phyloP scores from a whole-genome alignment of 1,284 basidiomycete genomes.

The Cystobasidium pallidum region DNA sequence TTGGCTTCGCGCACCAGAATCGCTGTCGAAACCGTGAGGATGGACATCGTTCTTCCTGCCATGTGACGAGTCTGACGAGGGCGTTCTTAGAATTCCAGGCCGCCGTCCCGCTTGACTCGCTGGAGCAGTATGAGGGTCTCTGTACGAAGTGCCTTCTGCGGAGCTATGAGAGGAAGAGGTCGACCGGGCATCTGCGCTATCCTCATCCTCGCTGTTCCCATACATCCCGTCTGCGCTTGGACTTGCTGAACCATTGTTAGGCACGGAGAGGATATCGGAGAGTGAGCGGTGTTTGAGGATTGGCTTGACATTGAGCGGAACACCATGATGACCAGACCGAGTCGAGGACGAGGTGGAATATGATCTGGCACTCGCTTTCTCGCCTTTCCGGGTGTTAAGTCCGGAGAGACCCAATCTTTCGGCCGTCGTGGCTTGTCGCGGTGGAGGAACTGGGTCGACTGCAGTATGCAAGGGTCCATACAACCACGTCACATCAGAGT shows the following conservation, averaged over 20 bases:
- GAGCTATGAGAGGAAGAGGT: background rate
- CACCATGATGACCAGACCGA: slow-evolving; percentile 53
- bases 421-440: slow-evolving; percentile 61
- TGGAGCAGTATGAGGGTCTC: background rate
- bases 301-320: slow-evolving; percentile 66
- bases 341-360: slow-evolving; percentile 31
- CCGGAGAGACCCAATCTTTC: slow-evolving; percentile 62
- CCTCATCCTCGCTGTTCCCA: slow-evolving; percentile 52
- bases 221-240: slow-evolving; percentile 48
- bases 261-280: slow-evolving; percentile 74
- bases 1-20: background rate
- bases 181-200: background rate
- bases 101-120: background rate
- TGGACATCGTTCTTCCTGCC: background rate
- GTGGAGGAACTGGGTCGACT: slow-evolving; percentile 67
- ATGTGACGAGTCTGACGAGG: slow-evolving; percentile 10
- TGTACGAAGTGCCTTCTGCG: slow-evolving; percentile 4
- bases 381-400: slow-evolving; percentile 44
- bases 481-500: slow-evolving; percentile 98
- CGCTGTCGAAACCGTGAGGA: slow-evolving; percentile 13
- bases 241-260: slow-evolving; percentile 46
- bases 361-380: slow-evolving; percentile 46
- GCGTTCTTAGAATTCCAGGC: slow-evolving; percentile 12
- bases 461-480: slow-evolving; percentile 96
- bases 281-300: slow-evolving; percentile 96